A percentile compares a stretch with the other conserved stretches of the same genome.
phyloP scores from a whole-genome alignment of 805 yeast species.

The Torulaspora franciscae region DNA sequence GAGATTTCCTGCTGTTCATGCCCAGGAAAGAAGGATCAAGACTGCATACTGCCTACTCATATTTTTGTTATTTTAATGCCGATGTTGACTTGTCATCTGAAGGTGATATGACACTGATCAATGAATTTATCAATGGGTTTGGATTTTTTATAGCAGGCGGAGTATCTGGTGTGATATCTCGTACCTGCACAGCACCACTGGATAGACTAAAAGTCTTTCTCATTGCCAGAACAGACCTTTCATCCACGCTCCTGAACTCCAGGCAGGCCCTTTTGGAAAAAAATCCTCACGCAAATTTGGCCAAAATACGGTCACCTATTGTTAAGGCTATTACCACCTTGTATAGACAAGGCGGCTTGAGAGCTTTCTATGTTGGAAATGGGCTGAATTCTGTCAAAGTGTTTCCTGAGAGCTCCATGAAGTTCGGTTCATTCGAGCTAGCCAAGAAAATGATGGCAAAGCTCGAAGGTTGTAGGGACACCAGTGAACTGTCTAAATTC shows the following conservation, averaged over 20 bases:
- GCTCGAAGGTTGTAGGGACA: constrained; percentile 70
- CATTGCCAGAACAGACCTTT: constrained; percentile 82
- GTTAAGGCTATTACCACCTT: constrained; percentile 74
- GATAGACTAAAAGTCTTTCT: constrained; percentile 91
- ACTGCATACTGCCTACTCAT: constrained; percentile 73
- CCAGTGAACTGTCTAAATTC: constrained; percentile 60
- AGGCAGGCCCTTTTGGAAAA: constrained; percentile 44
- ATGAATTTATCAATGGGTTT: constrained; percentile 73
- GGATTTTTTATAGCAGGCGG: constrained; percentile 96
- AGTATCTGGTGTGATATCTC: constrained; percentile 86
- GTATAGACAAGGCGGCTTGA: constrained; percentile 83
- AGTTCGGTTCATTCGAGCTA: constrained; percentile 91
- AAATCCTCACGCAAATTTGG: constrained; percentile 36
- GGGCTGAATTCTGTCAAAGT: constrained; percentile 91
- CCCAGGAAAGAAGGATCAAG: constrained; percentile 77
- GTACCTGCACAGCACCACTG: constrained; percentile 96
- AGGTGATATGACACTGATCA: constrained; percentile 83
- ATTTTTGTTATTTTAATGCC: constrained; percentile 53
- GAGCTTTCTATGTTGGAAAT: constrained; percentile 89
- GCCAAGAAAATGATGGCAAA: constrained; percentile 69
- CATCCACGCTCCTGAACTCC: constrained; percentile 62
- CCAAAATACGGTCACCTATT: constrained; percentile 66
- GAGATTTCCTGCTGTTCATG: constrained; percentile 74
- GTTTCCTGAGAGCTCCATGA: constrained; percentile 95
- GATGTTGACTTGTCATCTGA: constrained; percentile 81